These are phyloP conservation scores for Funneliformis geosporum DNA, from an alignment of 192 early-diverging fungal species.

Conservation along the genomic window DNA sequence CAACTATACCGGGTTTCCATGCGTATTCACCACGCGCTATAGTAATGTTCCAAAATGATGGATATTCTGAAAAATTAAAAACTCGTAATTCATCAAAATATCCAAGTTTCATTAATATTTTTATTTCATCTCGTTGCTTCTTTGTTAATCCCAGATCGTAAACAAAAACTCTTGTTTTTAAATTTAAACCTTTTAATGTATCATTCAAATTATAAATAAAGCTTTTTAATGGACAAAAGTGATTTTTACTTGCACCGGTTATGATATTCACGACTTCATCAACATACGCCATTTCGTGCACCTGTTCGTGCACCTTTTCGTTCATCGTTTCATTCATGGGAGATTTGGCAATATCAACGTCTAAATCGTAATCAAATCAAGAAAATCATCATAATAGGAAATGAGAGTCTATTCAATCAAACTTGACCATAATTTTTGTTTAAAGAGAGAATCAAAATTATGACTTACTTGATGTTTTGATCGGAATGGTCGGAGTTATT, in stretches of 20 bases:
- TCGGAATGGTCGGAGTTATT: no score
- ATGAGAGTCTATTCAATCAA: no score
- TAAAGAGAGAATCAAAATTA: no score
- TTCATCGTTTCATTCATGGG: no score
- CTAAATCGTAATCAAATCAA: no score
- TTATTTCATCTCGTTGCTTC: conserved; percentile 37
- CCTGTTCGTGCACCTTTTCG: no score
- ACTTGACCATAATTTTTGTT: no score
- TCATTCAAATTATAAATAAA: conserved; percentile 1
- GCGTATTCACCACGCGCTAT: conserved; percentile 53
- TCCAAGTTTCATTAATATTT: conserved; percentile 41
- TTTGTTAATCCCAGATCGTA: conserved; percentile 53
- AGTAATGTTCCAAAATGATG: conserved; percentile 49
- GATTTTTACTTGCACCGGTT: conserved; percentile 15
- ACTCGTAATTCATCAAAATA: conserved; percentile 39
- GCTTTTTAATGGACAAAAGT: neutral
- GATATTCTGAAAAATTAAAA: conserved; percentile 47
- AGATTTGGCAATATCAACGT: no score
- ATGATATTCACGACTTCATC: neutral
- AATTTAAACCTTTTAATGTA: neutral
- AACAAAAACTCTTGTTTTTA: conserved; percentile 38
- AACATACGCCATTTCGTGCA: neutral
- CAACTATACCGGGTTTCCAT: conserved; percentile 54
- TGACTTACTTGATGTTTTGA: no score
- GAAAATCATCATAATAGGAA: no score